Conservation (phyloP, 441 rosid genomes). For the Erodium moschatum region DNA sequence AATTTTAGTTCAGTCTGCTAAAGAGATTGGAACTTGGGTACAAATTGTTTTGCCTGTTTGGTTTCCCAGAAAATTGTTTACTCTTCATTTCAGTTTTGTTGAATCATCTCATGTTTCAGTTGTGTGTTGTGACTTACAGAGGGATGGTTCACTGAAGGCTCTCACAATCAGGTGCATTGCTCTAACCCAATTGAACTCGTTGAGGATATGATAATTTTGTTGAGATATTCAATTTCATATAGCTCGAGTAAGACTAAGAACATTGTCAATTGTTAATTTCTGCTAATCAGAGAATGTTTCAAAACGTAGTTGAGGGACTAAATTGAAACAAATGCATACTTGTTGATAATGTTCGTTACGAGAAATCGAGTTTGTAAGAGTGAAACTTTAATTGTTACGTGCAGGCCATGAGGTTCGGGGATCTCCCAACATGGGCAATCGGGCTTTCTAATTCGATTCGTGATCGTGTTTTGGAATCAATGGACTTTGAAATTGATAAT, state of each 20-base stretch:
- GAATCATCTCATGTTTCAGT: neutral
- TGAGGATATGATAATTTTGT: too few relatives aligned
- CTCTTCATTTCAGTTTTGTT: neutral
- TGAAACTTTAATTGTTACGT: neutral
- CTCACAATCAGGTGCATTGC: conserved; percentile 60
- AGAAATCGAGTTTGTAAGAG: too few relatives aligned
- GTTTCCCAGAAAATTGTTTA: too few relatives aligned
- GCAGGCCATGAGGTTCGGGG: conserved; percentile 89
- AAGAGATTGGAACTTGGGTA: too few relatives aligned
- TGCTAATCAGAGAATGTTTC: too few relatives aligned
- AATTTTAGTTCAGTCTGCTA: too few relatives aligned
- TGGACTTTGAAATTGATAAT: conserved; percentile 12
- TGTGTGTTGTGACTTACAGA: conserved; percentile 29
- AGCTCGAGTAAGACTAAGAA: too few relatives aligned
- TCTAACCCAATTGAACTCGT: neutral
- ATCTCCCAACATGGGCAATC: conserved; percentile 70
- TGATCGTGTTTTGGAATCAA: conserved; percentile 25
- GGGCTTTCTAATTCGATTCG: conserved; percentile 45
- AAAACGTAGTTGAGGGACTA: neutral
- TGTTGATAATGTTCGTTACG: neutral
- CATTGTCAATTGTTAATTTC: too few relatives aligned
- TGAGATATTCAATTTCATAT: too few relatives aligned
- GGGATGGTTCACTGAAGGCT: conserved; percentile 62
- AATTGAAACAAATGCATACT: neutral
- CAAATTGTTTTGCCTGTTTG: too few relatives aligned